Evolutionary conservation across 1,284 basidiomycete genomes (phyloP), one percentile per base, ranked within the genome.

Genomic region (Tremellales sp.): DNA sequence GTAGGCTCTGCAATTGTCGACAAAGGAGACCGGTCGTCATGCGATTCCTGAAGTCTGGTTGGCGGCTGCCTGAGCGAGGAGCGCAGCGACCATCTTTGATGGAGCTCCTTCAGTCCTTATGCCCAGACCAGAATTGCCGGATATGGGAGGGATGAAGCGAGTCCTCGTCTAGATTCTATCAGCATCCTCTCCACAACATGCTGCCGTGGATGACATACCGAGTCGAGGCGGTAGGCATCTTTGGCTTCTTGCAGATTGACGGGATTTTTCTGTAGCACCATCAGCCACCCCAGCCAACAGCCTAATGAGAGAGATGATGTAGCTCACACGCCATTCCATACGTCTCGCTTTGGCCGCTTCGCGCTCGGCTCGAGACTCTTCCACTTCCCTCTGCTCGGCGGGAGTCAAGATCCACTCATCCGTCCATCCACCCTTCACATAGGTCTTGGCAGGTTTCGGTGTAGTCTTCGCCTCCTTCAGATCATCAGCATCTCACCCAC

Each of bases 201-300:
- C n/a, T 33, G 10, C n/a, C 29, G 29, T 33, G 10, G 29, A 33
- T 33, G 29, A 33, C 29, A 33, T 8, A 61, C 61, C 4, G 53
- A 41, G 41, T 65, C 61, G 4, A 57, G 49, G 22, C 52, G 48
- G 29, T 62, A 63, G 24, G 54, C 54, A 45, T 65, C 63, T 45
- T 61, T 61, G 2, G 57, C 54, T 31, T 54, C 59, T 49, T 65
- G 63, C 23, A 63, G 42, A 41, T 57, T 56, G 12, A 65, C 56
- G n/a, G 61, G 52, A 26, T 48, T 46, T 27, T 42, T 31, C 51
- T 53, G 37, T 29, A 4, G n/a, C n/a, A 31, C 29, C 29, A 31
- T 44, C 31, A 23, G 29, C 36, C 37, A 27, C 26, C n/a, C 7
- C 11, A 15, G 4, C 11, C 10, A 8, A 21, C 19, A 39, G 11